These are phyloP conservation scores for Pleodorina starrii DNA, from an alignment of 139 green algal species.

Conservation along the genomic window DNA sequence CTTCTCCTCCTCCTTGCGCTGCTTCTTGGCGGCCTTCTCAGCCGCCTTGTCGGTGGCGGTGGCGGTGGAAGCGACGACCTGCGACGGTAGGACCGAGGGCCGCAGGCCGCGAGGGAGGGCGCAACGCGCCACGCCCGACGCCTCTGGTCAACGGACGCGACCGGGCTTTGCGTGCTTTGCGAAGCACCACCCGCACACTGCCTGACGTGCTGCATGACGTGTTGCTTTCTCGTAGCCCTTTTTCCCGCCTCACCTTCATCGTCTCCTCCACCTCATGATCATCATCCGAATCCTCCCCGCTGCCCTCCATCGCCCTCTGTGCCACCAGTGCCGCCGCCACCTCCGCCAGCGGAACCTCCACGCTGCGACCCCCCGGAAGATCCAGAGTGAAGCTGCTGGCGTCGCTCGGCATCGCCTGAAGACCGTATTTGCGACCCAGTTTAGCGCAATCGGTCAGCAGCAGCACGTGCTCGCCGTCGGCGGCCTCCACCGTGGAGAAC, in stretches of 20 bases:
- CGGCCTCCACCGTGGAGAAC: slow-evolving; percentile 18
- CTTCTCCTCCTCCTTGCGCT: not conserved
- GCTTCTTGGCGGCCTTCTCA: slow-evolving; percentile 39
- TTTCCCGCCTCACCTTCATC: no score
- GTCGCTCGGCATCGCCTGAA: not conserved
- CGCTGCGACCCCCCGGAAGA: not conserved
- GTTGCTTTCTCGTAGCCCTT: no score
- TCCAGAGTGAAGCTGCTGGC: not conserved
- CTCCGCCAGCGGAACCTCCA: slow-evolving; percentile 11
- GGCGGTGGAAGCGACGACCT: no score
- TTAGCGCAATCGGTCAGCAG: slow-evolving; percentile 39
- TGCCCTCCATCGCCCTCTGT: not conserved
- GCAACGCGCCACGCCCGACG: no score
- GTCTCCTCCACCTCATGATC: slow-evolving; percentile 4
- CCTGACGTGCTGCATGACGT: no score
- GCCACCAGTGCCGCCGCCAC: slow-evolving; percentile 2
- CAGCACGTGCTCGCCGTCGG: slow-evolving; percentile 43
- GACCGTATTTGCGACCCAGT: slow-evolving; percentile 17
- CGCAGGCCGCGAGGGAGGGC: not conserved
- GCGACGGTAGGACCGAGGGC: no score
- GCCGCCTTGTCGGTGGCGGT: not conserved
- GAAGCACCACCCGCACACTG: no score
- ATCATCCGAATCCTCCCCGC: not conserved
- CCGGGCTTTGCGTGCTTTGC: no score
- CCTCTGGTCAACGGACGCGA: no score